Base-by-base conservation (phyloP, 306 rosid species). In the Notholithocarpus densiflorus region DNA sequence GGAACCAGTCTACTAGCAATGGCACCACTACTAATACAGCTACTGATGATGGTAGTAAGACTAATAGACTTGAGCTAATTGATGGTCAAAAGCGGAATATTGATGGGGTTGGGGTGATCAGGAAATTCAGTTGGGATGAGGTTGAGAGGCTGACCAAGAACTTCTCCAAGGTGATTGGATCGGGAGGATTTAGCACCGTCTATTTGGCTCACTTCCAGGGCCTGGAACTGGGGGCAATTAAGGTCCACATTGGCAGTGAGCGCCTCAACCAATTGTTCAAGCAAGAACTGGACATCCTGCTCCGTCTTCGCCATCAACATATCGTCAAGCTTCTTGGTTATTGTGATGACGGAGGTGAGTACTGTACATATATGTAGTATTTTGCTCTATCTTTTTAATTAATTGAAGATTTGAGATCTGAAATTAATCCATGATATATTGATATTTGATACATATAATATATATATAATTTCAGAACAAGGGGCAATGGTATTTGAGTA, bases 111-210 rank as follows among this genome's bases (percentile, higher is more conserved):
- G n/a, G 17, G 17, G 24, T 76, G 17, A 24, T 79, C 13, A 79
- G 20, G 32, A 82, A 51, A 45, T 84, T 84, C 31, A 75, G 82
- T 11, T 87, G 91, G 91, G 80, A 55, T 29, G 87, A 86, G 75
- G 81, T 85, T 10, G 72, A 83, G 69, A 79, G 62, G 32, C 79
- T 74, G 18, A 85, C 91, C 3, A 57, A 20, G 37, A 71, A 78
- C 43, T 78, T 85, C 72, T 82, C 80, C 12, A 77, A 76, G 48
- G 73, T 85, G 21, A 80, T 88, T 11, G 91, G 91, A 72, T 54
- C 81, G 24, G 91, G 91, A 1, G 91, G 91, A 43, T 88, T 75
- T 54, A 85, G 91, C 69, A 88, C 43, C 5, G 89, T 88, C 7
- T 88, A 75, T 84, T 66, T 80, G 72, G 89, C 82, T 57, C 75